Evolutionary conservation across 345 rosid species (phyloP).

Genomic region (Firmiana major): DNA sequence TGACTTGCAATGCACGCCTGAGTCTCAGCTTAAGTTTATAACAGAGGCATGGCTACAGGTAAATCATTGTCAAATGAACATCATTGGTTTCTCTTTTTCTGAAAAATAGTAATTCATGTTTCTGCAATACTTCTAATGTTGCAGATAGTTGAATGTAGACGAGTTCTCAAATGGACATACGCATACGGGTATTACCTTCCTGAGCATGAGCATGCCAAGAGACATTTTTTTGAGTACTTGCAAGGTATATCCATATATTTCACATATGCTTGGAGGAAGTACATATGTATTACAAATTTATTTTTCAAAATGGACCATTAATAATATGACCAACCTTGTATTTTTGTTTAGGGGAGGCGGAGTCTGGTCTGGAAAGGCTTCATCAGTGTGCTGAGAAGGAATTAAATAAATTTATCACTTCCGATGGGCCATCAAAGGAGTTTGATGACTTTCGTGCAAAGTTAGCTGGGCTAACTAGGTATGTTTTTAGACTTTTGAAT

Average conservation of each 20-base stretch:
- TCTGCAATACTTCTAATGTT: neutral
- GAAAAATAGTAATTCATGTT: constrained; percentile 2
- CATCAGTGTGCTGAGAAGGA: constrained; percentile 99
- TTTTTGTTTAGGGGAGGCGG: constrained; percentile 84
- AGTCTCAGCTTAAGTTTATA: constrained; percentile 93
- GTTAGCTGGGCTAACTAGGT: constrained; percentile 93
- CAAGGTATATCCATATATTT: constrained; percentile 54
- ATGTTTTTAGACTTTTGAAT: neutral
- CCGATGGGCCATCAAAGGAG: constrained; percentile 55
- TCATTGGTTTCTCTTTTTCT: neutral
- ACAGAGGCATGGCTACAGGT: constrained; percentile 99
- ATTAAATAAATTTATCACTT: constrained; percentile 49
- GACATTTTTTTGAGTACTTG: constrained; percentile 89
- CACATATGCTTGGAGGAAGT: neutral
- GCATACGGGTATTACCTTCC: constrained; percentile 94
- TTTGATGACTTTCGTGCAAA: constrained; percentile 92
- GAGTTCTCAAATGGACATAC: constrained; percentile 98
- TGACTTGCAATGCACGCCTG: constrained; percentile 76
- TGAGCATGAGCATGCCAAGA: constrained; percentile 78
- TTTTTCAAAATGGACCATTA: neutral
- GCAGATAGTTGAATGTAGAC: constrained; percentile 96
- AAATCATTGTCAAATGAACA: constrained; percentile 5
- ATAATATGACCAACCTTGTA: constrained; percentile 5
- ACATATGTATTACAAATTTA: neutral
- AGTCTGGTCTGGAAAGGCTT: constrained; percentile 91